These are phyloP conservation scores for Fremontodendron californicum DNA, from an alignment of 345 rosid genomes.

Conservation along the genomic window DNA sequence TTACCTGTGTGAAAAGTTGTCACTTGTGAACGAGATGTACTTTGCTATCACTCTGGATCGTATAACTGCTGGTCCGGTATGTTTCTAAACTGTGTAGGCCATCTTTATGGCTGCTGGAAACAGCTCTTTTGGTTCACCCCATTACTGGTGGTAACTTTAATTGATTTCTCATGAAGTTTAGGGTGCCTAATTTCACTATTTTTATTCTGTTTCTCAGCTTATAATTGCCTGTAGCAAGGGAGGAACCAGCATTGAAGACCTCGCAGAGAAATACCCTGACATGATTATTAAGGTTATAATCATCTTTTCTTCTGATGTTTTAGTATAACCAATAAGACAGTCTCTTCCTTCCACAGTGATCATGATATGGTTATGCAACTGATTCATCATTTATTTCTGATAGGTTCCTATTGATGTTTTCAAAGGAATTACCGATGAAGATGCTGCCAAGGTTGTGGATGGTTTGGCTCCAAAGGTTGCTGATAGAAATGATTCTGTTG, in stretches of 20 bases:
- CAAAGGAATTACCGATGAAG: constrained; percentile 88
- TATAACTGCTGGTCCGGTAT: constrained; percentile 92
- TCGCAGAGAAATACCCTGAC: constrained; percentile 94
- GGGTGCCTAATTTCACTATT: background rate
- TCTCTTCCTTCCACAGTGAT: constrained; percentile 8
- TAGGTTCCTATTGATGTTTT: constrained; percentile 95
- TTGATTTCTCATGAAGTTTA: background rate
- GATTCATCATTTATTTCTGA: constrained; percentile 20
- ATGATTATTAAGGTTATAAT: constrained; percentile 98
- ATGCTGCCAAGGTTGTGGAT: constrained; percentile 95
- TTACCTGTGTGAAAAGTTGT: constrained; percentile 86
- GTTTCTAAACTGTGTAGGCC: constrained; percentile 20
- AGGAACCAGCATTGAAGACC: too few species aligned
- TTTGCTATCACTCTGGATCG: constrained; percentile 96
- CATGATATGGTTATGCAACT: too few species aligned
- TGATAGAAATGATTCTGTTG: too few species aligned
- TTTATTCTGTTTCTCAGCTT: constrained; percentile 49
- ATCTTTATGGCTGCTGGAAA: background rate
- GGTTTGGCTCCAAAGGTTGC: too few species aligned
- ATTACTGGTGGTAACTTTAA: background rate
- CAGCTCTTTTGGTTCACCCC: background rate
- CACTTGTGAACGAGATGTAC: constrained; percentile 98
- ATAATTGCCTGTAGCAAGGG: constrained; percentile 89
- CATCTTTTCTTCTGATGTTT: background rate
- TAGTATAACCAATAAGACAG: constrained; percentile 7